Evolutionary conservation across 306 rosid species (phyloP).

Genomic region (Alnus rubra): DNA sequence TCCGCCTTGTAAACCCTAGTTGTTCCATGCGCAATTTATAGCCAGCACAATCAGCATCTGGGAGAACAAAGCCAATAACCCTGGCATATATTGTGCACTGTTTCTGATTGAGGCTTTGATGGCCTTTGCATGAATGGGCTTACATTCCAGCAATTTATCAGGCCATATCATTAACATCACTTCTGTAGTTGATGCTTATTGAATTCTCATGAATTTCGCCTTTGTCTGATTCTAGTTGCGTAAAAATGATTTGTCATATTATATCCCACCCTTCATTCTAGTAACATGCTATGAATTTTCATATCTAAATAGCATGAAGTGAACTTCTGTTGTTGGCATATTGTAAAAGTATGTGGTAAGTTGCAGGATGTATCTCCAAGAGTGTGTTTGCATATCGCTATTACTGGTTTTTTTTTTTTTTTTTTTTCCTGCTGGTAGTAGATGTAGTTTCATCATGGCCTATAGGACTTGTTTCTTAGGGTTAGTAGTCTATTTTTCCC

Average conservation of each 20-base stretch:
- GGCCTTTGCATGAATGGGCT: too few species aligned
- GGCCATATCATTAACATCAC: too few species aligned
- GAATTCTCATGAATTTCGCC: too few species aligned
- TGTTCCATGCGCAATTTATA: not conserved
- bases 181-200: too few species aligned
- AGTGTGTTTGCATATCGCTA: not conserved
- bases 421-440: not conserved
- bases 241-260: not conserved
- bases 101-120: not conserved
- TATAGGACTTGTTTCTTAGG: not conserved
- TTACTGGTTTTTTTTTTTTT: not conserved
- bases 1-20: not conserved
- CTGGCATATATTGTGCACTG: not conserved
- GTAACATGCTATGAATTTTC: not conserved
- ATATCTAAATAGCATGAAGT: not conserved
- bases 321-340: not conserved
- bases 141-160: too few species aligned
- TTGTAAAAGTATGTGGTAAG: not conserved
- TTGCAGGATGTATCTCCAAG: not conserved
- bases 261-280: not conserved
- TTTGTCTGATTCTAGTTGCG: not conserved
- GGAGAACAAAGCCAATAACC: not conserved
- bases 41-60: not conserved
- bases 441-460: not conserved
- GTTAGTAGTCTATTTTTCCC: not conserved